Evolutionary conservation across 352 stramenopile genomes (phyloP), one percentile per base, ranked within the genome.

Genomic region (Globisporangium camurandrum): DNA sequence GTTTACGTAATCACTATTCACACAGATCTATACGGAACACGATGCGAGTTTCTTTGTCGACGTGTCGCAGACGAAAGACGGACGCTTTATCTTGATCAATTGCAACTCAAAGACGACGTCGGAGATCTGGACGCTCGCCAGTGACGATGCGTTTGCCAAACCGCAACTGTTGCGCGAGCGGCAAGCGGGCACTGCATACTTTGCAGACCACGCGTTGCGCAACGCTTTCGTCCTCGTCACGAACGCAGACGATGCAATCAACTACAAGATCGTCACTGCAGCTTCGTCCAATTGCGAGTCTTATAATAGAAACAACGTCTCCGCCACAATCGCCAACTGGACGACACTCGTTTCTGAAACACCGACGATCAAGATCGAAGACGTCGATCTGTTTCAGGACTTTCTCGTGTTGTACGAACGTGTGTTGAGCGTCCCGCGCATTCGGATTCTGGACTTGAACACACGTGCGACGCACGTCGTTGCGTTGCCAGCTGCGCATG

Each of bases 81-180:
- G 61, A 41, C 41, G 54, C 12, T 92, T 83, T 36, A 67, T 95
- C 36, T 59, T 93, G 19, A 87, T 95, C 49, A 95, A 93, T 53
- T 88, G 73, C 67, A 95, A 95, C 63, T 89, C 77, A 3, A 94
- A 95, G 63, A 76, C 72, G 43, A 74, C 69, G 41, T 95, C 84
- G n/a, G 80, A 95, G 62, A 91, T 94, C 40, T 69, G 85, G 46
- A 74, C 73, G 10, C 49, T 82, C 14, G 48, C 66, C 23, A 59
- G 59, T 14, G 37, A 65, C 17, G 30, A 73, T 24, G 30, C 46
- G 9, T 19, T 56, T 2, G 67, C 67, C 0, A 34, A 30, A 22
- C 74, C 73, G n/a, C 63, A 66, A 26, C 43, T 82, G 22, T 51
- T 93, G 39, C 76, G 75, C 8, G 27, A 49, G 3, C 64, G 85